Evolutionary conservation across 345 rosid genomes (phyloP).

Genomic region (Gossypium bickii): DNA sequence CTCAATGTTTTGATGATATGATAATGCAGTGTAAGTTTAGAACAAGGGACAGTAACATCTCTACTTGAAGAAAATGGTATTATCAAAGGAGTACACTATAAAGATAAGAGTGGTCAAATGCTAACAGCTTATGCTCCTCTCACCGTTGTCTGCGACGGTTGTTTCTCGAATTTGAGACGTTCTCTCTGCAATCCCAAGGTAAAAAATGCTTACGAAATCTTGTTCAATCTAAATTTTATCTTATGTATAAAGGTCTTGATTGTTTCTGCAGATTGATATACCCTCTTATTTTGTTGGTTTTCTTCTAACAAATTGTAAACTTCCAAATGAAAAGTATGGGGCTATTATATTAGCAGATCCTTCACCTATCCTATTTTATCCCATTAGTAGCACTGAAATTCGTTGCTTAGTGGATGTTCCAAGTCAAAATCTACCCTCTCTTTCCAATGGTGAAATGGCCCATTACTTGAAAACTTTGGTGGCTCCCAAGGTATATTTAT

Average conservation of each 20-base stretch:
- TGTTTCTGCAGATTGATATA: conserved; percentile 45
- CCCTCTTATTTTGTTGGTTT: conserved; percentile 62
- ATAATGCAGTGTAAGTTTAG: no score
- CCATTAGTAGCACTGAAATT: conserved; percentile 41
- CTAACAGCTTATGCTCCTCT: no score
- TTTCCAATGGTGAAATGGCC: conserved; percentile 66
- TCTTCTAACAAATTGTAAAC: conserved; percentile 55
- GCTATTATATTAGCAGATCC: conserved; percentile 53
- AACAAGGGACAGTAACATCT: no score
- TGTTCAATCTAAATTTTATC: no score
- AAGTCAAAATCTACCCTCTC: conserved; percentile 55
- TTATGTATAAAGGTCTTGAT: background rate
- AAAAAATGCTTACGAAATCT: background rate
- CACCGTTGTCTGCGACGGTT: no score
- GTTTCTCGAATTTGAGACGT: no score
- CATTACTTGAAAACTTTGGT: conserved; percentile 29
- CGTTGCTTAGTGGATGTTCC: background rate
- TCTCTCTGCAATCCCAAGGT: no score
- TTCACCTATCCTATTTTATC: conserved; percentile 48
- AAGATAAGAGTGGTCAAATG: no score
- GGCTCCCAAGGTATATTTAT: conserved; percentile 32
- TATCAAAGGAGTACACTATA: no score
- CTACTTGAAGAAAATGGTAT: no score
- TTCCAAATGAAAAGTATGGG: conserved; percentile 49
- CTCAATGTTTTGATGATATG: no score